Conservation (phyloP, 768 basidiomycete genomes). For the Naganishia vishniacii region DNA sequence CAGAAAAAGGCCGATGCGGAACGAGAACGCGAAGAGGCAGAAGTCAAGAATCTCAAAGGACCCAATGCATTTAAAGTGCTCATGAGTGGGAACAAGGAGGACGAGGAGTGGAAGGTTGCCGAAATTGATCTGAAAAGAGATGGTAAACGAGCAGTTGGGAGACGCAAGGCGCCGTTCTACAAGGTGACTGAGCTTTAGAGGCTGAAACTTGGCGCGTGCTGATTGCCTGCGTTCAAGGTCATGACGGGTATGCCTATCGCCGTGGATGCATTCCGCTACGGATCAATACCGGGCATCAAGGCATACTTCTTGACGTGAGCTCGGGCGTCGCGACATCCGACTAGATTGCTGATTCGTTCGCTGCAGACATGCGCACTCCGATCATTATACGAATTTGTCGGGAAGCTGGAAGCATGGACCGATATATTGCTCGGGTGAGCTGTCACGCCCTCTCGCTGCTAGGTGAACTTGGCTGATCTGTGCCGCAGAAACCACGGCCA, state of each 20-base stretch:
- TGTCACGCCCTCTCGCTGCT: neutral
- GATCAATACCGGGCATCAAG: slow-evolving; percentile 76
- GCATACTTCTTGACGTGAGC: slow-evolving; percentile 85
- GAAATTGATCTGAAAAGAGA: slow-evolving; percentile 47
- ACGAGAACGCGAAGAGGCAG: slow-evolving; percentile 19
- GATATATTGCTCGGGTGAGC: slow-evolving; percentile 78
- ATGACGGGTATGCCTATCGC: slow-evolving; percentile 96
- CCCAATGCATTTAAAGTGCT: slow-evolving; percentile 68
- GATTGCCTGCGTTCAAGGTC: slow-evolving; percentile 38
- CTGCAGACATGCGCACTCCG: slow-evolving; percentile 86
- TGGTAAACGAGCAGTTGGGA: slow-evolving; percentile 43
- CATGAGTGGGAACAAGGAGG: slow-evolving; percentile 80
- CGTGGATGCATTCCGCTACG: slow-evolving; percentile 95
- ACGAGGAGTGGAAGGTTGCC: slow-evolving; percentile 78
- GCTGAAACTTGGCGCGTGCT: neutral
- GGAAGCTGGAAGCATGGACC: slow-evolving; percentile 83
- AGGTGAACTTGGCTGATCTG: neutral
- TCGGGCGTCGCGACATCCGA: neutral
- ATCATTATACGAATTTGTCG: slow-evolving; percentile 89
- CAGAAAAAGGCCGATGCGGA: slow-evolving; percentile 10
- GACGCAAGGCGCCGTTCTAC: slow-evolving; percentile 85
- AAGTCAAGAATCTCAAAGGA: slow-evolving; percentile 31
- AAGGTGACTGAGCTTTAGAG: slow-evolving; percentile 63
- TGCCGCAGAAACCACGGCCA: slow-evolving; percentile 67
- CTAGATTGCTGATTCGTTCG: slow-evolving; percentile 6